Base-by-base conservation (phyloP, 257 asterid species). In the Voacanga thouarsii region DNA sequence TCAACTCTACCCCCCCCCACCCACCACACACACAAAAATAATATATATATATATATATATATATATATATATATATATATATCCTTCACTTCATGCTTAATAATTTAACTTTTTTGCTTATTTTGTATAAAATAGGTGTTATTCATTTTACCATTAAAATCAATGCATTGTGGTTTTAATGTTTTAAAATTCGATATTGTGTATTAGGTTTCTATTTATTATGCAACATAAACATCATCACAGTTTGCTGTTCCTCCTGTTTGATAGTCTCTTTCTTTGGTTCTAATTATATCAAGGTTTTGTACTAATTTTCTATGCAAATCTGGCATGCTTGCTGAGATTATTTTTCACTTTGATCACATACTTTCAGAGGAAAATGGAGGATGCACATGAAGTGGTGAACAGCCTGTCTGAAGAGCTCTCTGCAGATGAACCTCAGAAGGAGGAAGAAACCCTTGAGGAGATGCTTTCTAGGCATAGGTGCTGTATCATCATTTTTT, bases 391-490 rank as follows among this genome's bases (percentile, higher is more conserved):
- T 86, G 82, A 82, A 78, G 87, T 76, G 44, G 91, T 78, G 69
- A 90, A 82, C 4, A 75, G 71, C 45, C 71, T 65, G 70, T 84
- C 88, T 72, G 85, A 82, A 79, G 87, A 73, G 67, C 71, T 78
- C 70, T 74, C 84, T 21, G 90, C 84, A 80, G 83, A 76, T 69
- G 81, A 60, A 59, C 73, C 85, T 53, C 69, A 83, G 77, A 74
- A 79, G 79, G 78, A 84, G 76, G 84, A 74, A 79, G 94, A 90
- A 85, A 83, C 85, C 57, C 89, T 15, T 28, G 92, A 91, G 79
- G 94, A 88, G 87, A 84, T 89, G 90, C 96, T 91, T 81, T 84
- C 94, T 71, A 89, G 96, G 85, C 89, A 83, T 63, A 85, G 88
- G 86, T 87, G 77, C 64, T 57, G 44, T 61, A 65, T 41, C 63